These are phyloP conservation scores for Tetradesmus lagerheimii DNA, from an alignment of 139 green algal species.

Conservation along the genomic window DNA sequence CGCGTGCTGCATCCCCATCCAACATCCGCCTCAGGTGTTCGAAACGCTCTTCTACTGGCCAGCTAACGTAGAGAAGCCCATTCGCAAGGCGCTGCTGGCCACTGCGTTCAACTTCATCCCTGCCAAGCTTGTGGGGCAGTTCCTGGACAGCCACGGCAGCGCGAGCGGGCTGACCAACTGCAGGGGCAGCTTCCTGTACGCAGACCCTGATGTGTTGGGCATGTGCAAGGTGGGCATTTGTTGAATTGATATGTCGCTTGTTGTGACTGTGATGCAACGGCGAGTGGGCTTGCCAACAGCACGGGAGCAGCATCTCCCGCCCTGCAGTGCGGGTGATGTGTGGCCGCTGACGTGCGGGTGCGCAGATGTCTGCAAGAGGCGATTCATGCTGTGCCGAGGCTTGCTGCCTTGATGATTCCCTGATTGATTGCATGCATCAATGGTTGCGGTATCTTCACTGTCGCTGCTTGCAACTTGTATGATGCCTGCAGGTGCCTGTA, in stretches of 20 bases:
- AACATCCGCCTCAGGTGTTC: not conserved
- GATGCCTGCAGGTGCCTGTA: not conserved
- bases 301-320: no score
- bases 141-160: constrained; percentile 23
- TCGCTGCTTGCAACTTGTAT: no score
- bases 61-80: not conserved
- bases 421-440: no score
- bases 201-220: constrained; percentile 29
- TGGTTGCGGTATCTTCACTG: no score
- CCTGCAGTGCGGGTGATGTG: no score
- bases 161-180: not conserved
- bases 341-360: no score
- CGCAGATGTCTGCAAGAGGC: not conserved
- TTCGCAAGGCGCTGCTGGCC: constrained; percentile 2
- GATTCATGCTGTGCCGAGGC: no score
- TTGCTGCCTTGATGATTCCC: no score
- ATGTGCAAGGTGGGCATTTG: not conserved
- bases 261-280: no score
- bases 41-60: constrained; percentile 37
- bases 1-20: no score
- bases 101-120: constrained; percentile 44
- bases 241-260: no score
- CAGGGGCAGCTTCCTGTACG: constrained; percentile 17
- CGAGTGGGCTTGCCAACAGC: no score
- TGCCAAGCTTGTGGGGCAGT: constrained; percentile 25